phyloP scores from a whole-genome alignment of 1,139 yeast genomes.

The Pneumocystis murina region DNA sequence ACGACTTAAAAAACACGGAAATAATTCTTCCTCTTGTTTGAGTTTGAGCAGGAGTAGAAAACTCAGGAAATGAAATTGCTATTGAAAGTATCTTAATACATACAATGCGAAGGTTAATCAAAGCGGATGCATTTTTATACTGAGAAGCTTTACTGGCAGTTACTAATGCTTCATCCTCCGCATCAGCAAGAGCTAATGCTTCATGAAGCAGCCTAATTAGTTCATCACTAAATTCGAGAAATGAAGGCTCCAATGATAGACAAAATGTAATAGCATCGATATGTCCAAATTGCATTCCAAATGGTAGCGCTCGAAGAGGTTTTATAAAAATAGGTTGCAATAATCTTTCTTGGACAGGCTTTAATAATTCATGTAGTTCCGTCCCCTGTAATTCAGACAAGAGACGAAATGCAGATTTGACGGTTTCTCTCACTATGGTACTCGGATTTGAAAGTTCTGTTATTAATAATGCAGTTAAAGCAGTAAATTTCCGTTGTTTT shows the following conservation, averaged over 20 bases:
- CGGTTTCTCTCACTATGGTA: slow-evolving; percentile 63
- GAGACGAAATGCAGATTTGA: slow-evolving; percentile 54
- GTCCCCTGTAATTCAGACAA: slow-evolving; percentile 57
- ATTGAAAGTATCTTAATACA: slow-evolving; percentile 72
- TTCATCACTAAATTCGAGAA: slow-evolving; percentile 77
- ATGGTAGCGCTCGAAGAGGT: slow-evolving; percentile 89
- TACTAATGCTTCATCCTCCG: slow-evolving; percentile 89
- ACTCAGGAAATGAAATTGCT: slow-evolving; percentile 70
- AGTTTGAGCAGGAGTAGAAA: slow-evolving; percentile 45
- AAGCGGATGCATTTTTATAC: slow-evolving; percentile 72
- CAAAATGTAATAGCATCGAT: slow-evolving; percentile 93
- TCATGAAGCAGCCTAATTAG: slow-evolving; percentile 70
- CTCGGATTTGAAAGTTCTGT: slow-evolving; percentile 87
- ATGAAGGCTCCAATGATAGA: slow-evolving; percentile 62
- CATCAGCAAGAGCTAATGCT: slow-evolving; percentile 88
- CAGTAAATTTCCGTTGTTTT: background rate
- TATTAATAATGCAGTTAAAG: slow-evolving; percentile 55
- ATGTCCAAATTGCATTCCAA: slow-evolving; percentile 97
- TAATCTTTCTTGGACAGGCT: slow-evolving; percentile 67
- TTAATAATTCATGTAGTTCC: slow-evolving; percentile 58
- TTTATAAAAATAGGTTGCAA: slow-evolving; percentile 91
- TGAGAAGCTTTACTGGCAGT: slow-evolving; percentile 76
- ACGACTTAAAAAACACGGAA: slow-evolving; percentile 87
- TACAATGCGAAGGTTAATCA: slow-evolving; percentile 72
- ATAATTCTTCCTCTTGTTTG: slow-evolving; percentile 72